Evolutionary conservation across 2,329 filamentous ascomycete genomes (phyloP).

Genomic region (Colletotrichum costaricense): DNA sequence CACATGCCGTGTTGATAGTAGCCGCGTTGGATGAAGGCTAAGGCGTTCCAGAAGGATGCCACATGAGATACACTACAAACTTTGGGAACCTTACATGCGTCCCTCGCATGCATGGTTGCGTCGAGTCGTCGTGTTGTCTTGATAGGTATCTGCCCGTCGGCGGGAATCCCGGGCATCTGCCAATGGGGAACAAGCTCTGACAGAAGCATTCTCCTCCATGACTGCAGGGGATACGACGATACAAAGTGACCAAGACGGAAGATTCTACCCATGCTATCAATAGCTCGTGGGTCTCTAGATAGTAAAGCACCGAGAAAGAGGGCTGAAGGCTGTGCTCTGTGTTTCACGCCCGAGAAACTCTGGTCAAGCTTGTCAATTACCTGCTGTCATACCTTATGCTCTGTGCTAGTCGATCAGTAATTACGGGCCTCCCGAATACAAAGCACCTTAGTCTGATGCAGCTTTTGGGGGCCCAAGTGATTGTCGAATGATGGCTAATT

Average conservation of each 20-base stretch:
- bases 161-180: not conserved
- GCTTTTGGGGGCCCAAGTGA: not conserved
- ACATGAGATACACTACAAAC: not conserved
- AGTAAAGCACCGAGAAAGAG: not conserved
- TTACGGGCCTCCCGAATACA: not conserved
- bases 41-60: not conserved
- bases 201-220: not conserved
- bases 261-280: not conserved
- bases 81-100: not conserved
- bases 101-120: not conserved
- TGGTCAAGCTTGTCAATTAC: not conserved
- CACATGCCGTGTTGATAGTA: not conserved
- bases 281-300: not conserved
- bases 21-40: not conserved
- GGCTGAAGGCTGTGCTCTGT: not conserved
- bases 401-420: not conserved
- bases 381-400: conserved; percentile 3
- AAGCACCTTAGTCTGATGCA: not conserved
- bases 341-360: not conserved
- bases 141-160: not conserved
- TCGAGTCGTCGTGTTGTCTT: not conserved
- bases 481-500: not conserved
- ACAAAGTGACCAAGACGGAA: not conserved
- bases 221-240: not conserved
- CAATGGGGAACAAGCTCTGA: not conserved